Evolutionary conservation across 2,329 filamentous ascomycete genomes (phyloP), one percentile per base, ranked within the genome.

Genomic region (Pseudocercospora musae): DNA sequence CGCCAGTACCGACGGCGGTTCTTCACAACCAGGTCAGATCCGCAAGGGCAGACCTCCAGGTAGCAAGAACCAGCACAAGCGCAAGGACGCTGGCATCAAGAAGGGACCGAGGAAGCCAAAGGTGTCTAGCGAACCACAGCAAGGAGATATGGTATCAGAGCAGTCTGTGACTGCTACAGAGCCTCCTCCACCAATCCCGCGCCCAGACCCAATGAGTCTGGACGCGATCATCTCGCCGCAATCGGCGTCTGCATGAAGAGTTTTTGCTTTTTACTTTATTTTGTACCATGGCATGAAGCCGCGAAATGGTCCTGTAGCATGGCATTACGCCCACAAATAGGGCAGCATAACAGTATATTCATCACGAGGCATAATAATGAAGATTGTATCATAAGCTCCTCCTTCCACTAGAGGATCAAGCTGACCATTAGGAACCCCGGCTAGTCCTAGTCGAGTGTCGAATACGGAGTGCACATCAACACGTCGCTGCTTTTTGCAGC

Each of bases 41-140:
- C 71, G 72, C 37, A 76, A 76, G 64, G 76, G 76, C 27, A 65
- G 75, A 27, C 75, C 75, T 29, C 78, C 78, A 2, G 80, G 80
- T 0, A 81, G 79, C 63, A 81, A 81, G 70, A 82, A 81, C 50
- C 69, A 76, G 27, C 75, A 76, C 25, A 74, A 78, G 60, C 73
- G 80, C 20, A 79, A 77, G 56, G 80, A 82, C 63, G 80, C 77
- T 31, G 80, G 80, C 2, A 75, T 81, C 60, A 81, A 81, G 64
- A 82, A 82, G 62, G 80, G 80, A 2, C 80, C 80, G 4, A 72
- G 80, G 13, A 72, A 72, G 62, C 65, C 63, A 20, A 68, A 68
- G 48, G 40, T 57, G 23, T 31, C 52, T 3, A 57, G 56, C 10
- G 25, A 31, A 11, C 18, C 53, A 60, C 25, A 57, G 37, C 27